Evolutionary conservation across 352 stramenopile genomes (phyloP).

Genomic region (Thraustochytrium striatum): DNA sequence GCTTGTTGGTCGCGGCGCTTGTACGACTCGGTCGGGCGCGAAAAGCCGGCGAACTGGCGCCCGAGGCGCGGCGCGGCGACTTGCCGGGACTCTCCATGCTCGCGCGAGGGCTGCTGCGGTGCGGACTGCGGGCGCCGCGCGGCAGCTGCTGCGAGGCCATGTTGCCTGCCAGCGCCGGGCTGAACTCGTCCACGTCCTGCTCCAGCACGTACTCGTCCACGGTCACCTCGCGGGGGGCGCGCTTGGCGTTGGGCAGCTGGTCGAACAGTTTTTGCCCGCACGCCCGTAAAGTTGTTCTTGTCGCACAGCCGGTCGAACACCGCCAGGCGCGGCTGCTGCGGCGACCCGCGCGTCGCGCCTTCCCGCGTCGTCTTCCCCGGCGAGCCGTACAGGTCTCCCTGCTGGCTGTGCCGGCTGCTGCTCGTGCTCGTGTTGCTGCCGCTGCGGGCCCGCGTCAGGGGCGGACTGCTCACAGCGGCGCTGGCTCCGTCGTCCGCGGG

Average conservation of each 20-base stretch:
- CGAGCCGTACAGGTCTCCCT: too few relatives aligned
- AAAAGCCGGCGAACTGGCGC: background rate
- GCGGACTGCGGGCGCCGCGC: background rate
- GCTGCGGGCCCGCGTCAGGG: too few relatives aligned
- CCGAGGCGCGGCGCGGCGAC: background rate
- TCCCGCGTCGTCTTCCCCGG: too few relatives aligned
- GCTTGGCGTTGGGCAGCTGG: background rate
- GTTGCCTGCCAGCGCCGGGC: background rate
- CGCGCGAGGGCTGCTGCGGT: background rate
- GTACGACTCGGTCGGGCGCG: constrained; percentile 32
- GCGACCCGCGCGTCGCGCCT: too few relatives aligned
- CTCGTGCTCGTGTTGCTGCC: too few relatives aligned
- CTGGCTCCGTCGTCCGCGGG: too few relatives aligned
- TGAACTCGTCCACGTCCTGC: constrained; percentile 8
- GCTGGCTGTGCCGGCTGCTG: too few relatives aligned
- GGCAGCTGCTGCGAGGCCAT: background rate
- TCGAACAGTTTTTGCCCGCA: constrained; percentile 34
- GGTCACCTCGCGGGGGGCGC: background rate
- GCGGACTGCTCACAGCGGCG: too few relatives aligned
- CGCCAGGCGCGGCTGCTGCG: background rate
- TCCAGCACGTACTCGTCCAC: constrained; percentile 2
- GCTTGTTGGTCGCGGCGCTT: background rate
- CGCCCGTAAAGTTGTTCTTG: constrained; percentile 26
- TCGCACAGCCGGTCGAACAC: constrained; percentile 33
- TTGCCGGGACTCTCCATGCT: background rate